These are phyloP conservation scores for Xylogone sp. DNA, from an alignment of 2,329 filamentous ascomycete genomes.

Conservation along the genomic window DNA sequence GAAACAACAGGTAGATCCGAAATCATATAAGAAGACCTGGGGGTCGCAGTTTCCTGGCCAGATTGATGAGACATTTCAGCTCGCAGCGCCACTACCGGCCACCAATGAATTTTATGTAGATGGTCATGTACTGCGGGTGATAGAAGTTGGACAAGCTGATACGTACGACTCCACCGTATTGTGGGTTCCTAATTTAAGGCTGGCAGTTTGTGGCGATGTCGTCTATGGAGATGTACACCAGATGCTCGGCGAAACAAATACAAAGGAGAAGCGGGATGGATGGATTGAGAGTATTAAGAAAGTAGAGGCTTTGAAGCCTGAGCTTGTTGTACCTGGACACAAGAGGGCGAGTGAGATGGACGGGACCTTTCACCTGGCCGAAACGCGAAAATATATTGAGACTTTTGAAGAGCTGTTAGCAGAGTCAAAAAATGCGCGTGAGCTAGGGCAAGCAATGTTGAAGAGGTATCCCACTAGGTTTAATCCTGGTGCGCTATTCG, in stretches of 20 bases:
- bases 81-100: slow-evolving; percentile 10
- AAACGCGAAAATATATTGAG: slow-evolving; percentile 22
- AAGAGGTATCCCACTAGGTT: slow-evolving; percentile 13
- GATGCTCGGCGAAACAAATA: slow-evolving; percentile 30
- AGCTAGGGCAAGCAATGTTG: slow-evolving; percentile 10
- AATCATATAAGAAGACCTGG: slow-evolving; percentile 16
- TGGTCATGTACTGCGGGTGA: slow-evolving; percentile 10
- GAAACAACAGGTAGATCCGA: slow-evolving; percentile 13
- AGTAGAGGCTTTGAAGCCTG: slow-evolving; percentile 26
- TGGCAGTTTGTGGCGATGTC: slow-evolving; percentile 33
- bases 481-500: slow-evolving; percentile 8
- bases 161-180: slow-evolving; percentile 28
- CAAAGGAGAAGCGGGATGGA: slow-evolving; percentile 21
- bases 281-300: slow-evolving; percentile 30
- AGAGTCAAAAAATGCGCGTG: slow-evolving; percentile 7
- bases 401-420: slow-evolving; percentile 3
- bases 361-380: slow-evolving; percentile 22
- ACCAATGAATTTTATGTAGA: slow-evolving; percentile 14
- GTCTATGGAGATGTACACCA: slow-evolving; percentile 33
- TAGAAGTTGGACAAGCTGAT: slow-evolving; percentile 16
- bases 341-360: slow-evolving; percentile 21
- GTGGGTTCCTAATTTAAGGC: slow-evolving; percentile 26
- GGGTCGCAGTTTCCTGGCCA: slow-evolving; percentile 19
- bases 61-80: slow-evolving; percentile 11
- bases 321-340: slow-evolving; percentile 28